These are phyloP conservation scores for Omphalotus guepiniiformis DNA, from an alignment of 768 basidiomycete species.

Conservation along the genomic window DNA sequence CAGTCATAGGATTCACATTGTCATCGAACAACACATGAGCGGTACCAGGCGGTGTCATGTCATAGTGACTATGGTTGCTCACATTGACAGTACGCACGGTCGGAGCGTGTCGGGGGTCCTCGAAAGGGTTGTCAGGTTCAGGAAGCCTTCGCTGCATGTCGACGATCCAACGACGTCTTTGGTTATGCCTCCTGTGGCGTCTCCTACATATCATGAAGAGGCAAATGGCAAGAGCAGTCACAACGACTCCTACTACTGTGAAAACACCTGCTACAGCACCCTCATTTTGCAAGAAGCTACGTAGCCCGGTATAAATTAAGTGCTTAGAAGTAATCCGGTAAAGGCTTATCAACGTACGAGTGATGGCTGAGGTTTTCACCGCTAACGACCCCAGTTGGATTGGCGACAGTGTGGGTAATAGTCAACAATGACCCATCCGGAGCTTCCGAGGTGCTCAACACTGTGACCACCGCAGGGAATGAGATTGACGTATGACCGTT, in stretches of 20 bases:
- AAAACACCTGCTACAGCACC: conserved; percentile 75
- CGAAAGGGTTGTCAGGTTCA: conserved; percentile 33
- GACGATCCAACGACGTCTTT: conserved; percentile 32
- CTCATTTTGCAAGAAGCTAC: conserved; percentile 61
- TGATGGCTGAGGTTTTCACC: conserved; percentile 14
- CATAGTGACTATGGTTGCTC: background rate
- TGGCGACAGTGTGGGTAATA: conserved; percentile 50
- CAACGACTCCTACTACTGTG: conserved; percentile 56
- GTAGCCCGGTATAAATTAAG: conserved; percentile 5
- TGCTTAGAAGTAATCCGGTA: background rate
- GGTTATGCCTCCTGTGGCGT: conserved; percentile 35
- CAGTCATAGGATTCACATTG: too few relatives aligned
- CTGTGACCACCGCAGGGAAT: conserved; percentile 43
- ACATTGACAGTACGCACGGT: conserved; percentile 1
- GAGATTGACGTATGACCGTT: conserved; percentile 35
- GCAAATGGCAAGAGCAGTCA: conserved; percentile 40
- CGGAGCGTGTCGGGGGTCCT: conserved; percentile 17
- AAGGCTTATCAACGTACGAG: conserved; percentile 22
- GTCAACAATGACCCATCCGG: conserved; percentile 42
- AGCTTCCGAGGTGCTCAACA: conserved; percentile 40
- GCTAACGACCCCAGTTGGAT: conserved; percentile 33
- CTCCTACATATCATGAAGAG: conserved; percentile 40
- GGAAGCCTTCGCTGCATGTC: conserved; percentile 29
- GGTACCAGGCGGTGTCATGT: background rate
- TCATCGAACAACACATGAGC: background rate